Evolutionary conservation across 306 rosid species (phyloP), one percentile per base, ranked within the genome.

Genomic region (Biancaea sappan): DNA sequence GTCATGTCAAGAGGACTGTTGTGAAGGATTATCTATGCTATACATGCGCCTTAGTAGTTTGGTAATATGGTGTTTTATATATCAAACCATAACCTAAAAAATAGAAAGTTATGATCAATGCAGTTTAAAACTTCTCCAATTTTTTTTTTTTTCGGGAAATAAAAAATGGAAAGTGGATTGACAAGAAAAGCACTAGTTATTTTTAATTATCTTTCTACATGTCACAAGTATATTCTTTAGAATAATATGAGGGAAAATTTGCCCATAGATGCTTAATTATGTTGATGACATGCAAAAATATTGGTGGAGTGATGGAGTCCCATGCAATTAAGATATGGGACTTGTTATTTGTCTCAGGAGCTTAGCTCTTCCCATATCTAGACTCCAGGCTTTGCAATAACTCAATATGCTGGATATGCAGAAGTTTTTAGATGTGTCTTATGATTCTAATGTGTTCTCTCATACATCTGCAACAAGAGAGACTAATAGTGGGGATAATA

Each of bases 401-500:
- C 32, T 44, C 13, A 16, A 43, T 57, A 10, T 57, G 37, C 25
- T 51, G 60, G 31, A 71, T 51, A 12, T 8, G 24, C 34, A 32
- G 32, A 60, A 68, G 4, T 4, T 46, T 66, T 11, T 1, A 58
- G 43, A 47, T 47, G 25, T 40, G 32, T 48, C 47, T 40, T 38
- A 28, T 3, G 8, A 21, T 40, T 28, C 26, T 61, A 62, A 29
- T 61, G 6, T 19, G 21, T 28, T 40, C 4, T 60, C 31, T 24
- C 61, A 40, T 71, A 31, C 29, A 41, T 43, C 34, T 44, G 48
- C 25, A 4, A 26, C 21, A 3, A 48, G 60, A 44, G 57, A 53
- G 57, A 14, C 50, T 40, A 41, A 41, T 46, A 43, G 61, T 43
- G 82, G 66, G 58, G 41, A 11, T 54, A 59, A 32, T 79, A 43